phyloP scores from a whole-genome alignment of 1,284 basidiomycete genomes.

The Austroboletus niveus region DNA sequence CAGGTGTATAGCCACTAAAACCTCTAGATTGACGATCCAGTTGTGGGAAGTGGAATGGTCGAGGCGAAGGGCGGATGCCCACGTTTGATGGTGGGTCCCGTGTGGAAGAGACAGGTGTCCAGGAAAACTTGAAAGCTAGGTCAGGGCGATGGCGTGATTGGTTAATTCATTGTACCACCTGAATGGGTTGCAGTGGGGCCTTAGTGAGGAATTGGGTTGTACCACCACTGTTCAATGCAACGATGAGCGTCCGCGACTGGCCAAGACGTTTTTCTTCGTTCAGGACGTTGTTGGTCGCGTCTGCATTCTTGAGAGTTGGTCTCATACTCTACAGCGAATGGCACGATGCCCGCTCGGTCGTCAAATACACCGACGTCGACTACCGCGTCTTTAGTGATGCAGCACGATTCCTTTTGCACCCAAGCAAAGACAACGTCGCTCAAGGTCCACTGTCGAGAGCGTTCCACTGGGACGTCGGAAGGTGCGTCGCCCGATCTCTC shows the following conservation, averaged over 20 bases:
- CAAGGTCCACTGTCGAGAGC: constrained; percentile 55
- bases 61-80: no score
- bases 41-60: no score
- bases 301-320: constrained; percentile 59
- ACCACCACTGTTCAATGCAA: background rate
- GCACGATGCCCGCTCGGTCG: constrained; percentile 78
- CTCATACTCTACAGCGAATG: constrained; percentile 86
- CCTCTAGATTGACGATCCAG: no score
- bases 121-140: no score
- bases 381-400: constrained; percentile 96
- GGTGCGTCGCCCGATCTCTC: constrained; percentile 46
- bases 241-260: constrained; percentile 10
- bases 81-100: no score
- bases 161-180: no score
- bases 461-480: constrained; percentile 50
- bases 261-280: constrained; percentile 43
- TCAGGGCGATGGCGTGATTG: no score
- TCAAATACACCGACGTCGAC: constrained; percentile 98
- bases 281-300: constrained; percentile 49
- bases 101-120: no score
- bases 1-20: no score
- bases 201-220: no score
- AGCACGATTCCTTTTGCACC: constrained; percentile 62
- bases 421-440: constrained; percentile 49
- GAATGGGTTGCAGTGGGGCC: no score